Evolutionary conservation across 2,329 filamentous ascomycete species (phyloP), one percentile per base, ranked within the genome.

Genomic region (Phaeosphaeria sp.): DNA sequence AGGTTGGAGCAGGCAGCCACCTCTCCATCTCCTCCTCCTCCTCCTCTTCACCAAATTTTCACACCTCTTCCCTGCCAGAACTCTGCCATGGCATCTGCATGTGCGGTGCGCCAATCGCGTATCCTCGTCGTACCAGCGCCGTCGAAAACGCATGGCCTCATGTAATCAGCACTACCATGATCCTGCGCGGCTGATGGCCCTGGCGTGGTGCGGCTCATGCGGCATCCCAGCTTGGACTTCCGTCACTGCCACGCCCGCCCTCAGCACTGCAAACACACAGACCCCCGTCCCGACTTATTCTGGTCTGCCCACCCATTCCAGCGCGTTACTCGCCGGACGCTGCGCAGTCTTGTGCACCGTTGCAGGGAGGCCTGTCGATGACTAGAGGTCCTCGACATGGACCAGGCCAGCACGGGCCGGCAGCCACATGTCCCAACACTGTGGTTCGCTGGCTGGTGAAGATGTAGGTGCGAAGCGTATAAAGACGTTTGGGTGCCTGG

Each of bases 401-500:
- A 58, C 54, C 44, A 42, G 33, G 51, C 8, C 44, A 42, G 53
- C 44, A 45, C 45, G 59, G 43, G 30, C 42, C 22, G 45, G 48
- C 25, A 49, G 57, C 63, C 59, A 64, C 58, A n/a, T 49, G 43
- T 50, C 53, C 51, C 61, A 50, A 27, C 43, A 33, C 58, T 59
- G 43, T 62, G 61, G 63, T 66, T 66, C 51, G 63, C 58, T 55
- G 53, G 55, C 58, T 55, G 53, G 55, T 55, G 44, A 40, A 44
- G 40, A 43, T 48, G 53, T 45, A 39, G 45, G 54, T 50, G 53
- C 53, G 51, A 53, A n/a, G 58, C 56, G 60, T 73, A 73, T 73
- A 74, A 73, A 73, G 72, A 67, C 64, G 68, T 71, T 69, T 72
- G 65, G 30, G 57, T 61, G 60, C 55, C 63, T 60, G 63, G 61